Evolutionary conservation across 1,284 basidiomycete species (phyloP), one percentile per base, ranked within the genome.

Genomic region (Apiotrichum brassicae): DNA sequence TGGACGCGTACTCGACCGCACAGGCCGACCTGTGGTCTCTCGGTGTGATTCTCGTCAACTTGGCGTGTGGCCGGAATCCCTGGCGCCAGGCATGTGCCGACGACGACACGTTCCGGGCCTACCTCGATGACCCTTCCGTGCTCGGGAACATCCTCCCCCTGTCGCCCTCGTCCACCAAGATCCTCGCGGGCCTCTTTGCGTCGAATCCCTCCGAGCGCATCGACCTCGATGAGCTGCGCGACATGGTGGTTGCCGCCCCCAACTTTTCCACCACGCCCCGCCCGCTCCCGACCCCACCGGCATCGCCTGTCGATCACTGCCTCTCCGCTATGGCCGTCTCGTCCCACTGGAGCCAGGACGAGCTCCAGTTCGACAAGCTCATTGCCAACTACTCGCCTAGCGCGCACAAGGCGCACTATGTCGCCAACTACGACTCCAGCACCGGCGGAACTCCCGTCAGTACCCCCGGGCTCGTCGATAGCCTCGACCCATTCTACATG

Each of bases 21-120:
- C 77, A 81, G 53, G 86, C 83, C 67, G 93, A 97, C 66, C 80
- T 97, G 53, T 97, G 94, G 94, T 84, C 92, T 3, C 77, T 97
- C 49, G 94, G 94, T 37, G 92, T 98, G 63, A 79, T 81, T 57
- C 84, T 99, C 41, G 84, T 97, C 70, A 95, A 93, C 74, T 80
- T 97, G 72, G 82, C 90, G 41, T 86, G 85, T 51, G 86, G 87
- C 18, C 82, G 86, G 37, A 88, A 87, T 68, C 92, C 90, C 6
- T 97, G 93, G 93, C 80, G 81, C 56, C 78, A 80, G 59, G 90
- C 93, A 4, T 81, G 77, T 40, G 72, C 78, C 6, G 74, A 77
- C 40, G 90, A 95, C 71, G 79, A 82, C 46, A 83, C 82, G 35
- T 94, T 87, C 75, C 68, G 76, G 19, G 79, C 82, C 1, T 91